Percentiles rank a stretch among this genome's conserved stretches.
Evolutionary conservation across 192 early-diverging fungal species (phyloP).

Genomic region (Phlyctochytrium bullatum): DNA sequence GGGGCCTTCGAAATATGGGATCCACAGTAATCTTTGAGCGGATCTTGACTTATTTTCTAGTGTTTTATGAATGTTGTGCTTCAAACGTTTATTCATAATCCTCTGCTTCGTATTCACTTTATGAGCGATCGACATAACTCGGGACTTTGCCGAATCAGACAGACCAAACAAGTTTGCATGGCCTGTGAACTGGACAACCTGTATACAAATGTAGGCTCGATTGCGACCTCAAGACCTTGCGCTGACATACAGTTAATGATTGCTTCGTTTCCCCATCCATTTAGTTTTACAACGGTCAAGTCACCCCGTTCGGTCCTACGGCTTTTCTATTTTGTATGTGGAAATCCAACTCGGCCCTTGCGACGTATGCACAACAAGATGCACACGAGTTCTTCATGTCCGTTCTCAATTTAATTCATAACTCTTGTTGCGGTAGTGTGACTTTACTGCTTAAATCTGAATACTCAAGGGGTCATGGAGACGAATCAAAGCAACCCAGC

Average conservation of each 20-base stretch:
- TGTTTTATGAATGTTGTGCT: slow-evolving; percentile 96
- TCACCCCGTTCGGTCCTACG: slow-evolving; percentile 76
- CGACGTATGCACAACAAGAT: slow-evolving; percentile 93
- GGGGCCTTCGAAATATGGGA: slow-evolving; percentile 91
- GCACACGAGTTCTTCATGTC: slow-evolving; percentile 98
- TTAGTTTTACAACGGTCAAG: slow-evolving; percentile 67
- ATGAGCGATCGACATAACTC: slow-evolving; percentile 86
- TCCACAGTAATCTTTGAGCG: slow-evolving; percentile 51
- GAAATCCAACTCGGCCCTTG: slow-evolving; percentile 80
- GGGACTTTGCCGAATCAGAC: slow-evolving; percentile 50
- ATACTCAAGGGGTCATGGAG: slow-evolving; percentile 9
- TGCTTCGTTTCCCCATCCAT: neutral
- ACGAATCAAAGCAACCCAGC: slow-evolving; percentile 9
- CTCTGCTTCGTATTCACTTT: slow-evolving; percentile 83
- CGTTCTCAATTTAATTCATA: slow-evolving; percentile 82
- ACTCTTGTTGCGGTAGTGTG: slow-evolving; percentile 34
- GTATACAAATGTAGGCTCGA: slow-evolving; percentile 62
- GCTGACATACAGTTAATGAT: no score
- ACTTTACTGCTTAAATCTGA: slow-evolving; percentile 4
- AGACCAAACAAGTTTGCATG: slow-evolving; percentile 66
- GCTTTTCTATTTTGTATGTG: slow-evolving; percentile 86
- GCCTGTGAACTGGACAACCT: slow-evolving; percentile 89
- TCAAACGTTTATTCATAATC: slow-evolving; percentile 91
- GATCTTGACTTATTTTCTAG: slow-evolving; percentile 4
- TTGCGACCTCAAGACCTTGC: slow-evolving; percentile 3